phyloP scores from a whole-genome alignment of 768 basidiomycete genomes.

The Lentinula edodes region DNA sequence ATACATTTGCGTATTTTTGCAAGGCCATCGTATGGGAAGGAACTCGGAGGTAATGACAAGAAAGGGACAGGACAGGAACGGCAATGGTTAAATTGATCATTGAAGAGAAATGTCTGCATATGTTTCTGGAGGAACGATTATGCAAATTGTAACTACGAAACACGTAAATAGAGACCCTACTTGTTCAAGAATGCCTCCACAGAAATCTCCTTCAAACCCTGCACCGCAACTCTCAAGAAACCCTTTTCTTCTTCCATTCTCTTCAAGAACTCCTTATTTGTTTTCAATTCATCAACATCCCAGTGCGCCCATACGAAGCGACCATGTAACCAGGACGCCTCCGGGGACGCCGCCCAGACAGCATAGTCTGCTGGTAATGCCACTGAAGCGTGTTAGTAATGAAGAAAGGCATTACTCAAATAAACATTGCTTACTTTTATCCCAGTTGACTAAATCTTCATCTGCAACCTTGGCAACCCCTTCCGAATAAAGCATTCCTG shows the following conservation, averaged over 20 bases:
- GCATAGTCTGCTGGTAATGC: not conserved
- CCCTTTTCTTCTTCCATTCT: not conserved
- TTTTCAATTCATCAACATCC: not conserved
- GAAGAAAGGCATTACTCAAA: not conserved
- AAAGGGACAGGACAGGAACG: too few species aligned
- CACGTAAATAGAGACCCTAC: not conserved
- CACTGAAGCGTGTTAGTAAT: not conserved
- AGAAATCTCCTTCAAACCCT: not conserved
- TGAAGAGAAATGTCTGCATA: too few species aligned
- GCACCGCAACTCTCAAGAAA: not conserved
- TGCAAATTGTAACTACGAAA: too few species aligned
- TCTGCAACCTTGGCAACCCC: not conserved
- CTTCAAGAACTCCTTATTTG: not conserved
- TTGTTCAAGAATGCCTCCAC: not conserved
- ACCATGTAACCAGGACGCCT: conserved; percentile 2
- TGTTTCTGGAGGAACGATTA: too few species aligned
- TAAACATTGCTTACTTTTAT: not conserved
- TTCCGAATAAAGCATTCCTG: not conserved
- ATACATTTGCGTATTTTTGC: too few species aligned
- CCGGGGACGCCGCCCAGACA: conserved; percentile 1
- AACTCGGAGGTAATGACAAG: too few species aligned
- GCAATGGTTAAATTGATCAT: too few species aligned
- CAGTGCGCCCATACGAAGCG: not conserved
- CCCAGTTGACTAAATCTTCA: not conserved
- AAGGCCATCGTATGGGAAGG: too few species aligned